A percentile compares a stretch with the other conserved stretches of the same genome.
phyloP scores from a whole-genome alignment of 1,139 yeast genomes.

The Pichia norvegensis region DNA sequence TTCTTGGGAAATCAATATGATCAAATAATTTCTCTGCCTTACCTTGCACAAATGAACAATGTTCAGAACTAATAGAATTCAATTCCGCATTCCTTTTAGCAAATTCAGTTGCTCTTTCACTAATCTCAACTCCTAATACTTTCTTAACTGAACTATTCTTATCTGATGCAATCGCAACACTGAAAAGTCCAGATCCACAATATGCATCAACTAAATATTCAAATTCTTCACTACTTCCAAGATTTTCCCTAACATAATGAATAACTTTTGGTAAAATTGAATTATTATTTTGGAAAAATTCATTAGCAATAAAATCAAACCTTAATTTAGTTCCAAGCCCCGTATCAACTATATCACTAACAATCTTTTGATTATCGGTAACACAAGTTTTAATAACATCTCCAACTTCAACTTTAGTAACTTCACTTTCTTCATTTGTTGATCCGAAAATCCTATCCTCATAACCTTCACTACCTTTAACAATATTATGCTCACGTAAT shows the following conservation, averaged over 20 bases:
- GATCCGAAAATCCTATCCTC: conserved; percentile 21
- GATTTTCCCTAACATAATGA: conserved; percentile 65
- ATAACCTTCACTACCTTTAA: conserved; percentile 16
- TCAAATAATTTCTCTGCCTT: conserved; percentile 87
- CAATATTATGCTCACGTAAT: conserved; percentile 66
- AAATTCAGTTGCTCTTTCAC: conserved; percentile 84
- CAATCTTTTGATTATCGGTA: conserved; percentile 70
- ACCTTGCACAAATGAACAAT: conserved; percentile 82
- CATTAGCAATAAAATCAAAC: conserved; percentile 87
- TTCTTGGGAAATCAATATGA: conserved; percentile 63
- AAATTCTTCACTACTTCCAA: conserved; percentile 33
- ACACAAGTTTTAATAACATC: conserved; percentile 41
- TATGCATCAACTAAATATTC: conserved; percentile 85
- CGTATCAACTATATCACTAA: conserved; percentile 56
- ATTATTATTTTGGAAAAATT: conserved; percentile 92
- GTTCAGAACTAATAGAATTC: conserved; percentile 50
- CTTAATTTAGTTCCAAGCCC: conserved; percentile 40
- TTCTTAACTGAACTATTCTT: conserved; percentile 51
- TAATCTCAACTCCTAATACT: conserved; percentile 90
- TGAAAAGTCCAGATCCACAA: conserved; percentile 93
- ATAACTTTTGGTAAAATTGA: conserved; percentile 81
- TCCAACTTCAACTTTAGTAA: conserved; percentile 17
- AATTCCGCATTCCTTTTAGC: conserved; percentile 74
- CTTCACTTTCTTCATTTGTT: conserved; percentile 6
- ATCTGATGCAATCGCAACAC: conserved; percentile 62